Conservation (phyloP, 768 basidiomycete species). For the Chalciporus piperatus region DNA sequence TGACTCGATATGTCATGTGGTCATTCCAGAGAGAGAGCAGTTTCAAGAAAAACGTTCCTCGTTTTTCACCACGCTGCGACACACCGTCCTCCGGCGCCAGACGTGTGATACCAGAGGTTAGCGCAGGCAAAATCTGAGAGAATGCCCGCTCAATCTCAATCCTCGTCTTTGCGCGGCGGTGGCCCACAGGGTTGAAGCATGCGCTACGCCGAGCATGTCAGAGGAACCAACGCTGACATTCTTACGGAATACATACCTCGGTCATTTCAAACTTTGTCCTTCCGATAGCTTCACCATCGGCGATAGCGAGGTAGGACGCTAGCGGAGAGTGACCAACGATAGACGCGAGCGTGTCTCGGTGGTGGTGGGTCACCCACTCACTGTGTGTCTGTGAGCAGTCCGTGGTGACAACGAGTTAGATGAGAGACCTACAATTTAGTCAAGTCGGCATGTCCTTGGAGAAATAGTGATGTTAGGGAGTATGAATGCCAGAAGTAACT, state of each 20-base stretch:
- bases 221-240: constrained; percentile 18
- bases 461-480: constrained; percentile 10
- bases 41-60: not conserved
- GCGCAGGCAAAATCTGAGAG: not conserved
- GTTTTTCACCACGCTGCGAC: no score
- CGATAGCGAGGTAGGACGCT: constrained; percentile 84
- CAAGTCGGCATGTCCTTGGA: constrained; percentile 87
- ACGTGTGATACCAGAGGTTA: not conserved
- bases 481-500: not conserved
- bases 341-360: constrained; percentile 90
- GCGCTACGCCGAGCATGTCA: constrained; percentile 45
- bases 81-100: no score
- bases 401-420: not conserved
- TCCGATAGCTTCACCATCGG: constrained; percentile 91
- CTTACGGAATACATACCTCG: constrained; percentile 54
- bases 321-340: constrained; percentile 90
- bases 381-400: constrained; percentile 38
- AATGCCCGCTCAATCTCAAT: constrained; percentile 33
- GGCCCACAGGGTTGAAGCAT: constrained; percentile 96
- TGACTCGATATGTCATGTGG: not conserved
- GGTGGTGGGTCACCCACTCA: constrained; percentile 97
- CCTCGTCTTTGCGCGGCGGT: constrained; percentile 86
- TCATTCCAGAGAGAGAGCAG: not conserved
- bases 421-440: constrained; percentile 79
- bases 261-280: constrained; percentile 92